phyloP scores from a whole-genome alignment of 208 protist genomes.

The Leishmania aethiopica region DNA sequence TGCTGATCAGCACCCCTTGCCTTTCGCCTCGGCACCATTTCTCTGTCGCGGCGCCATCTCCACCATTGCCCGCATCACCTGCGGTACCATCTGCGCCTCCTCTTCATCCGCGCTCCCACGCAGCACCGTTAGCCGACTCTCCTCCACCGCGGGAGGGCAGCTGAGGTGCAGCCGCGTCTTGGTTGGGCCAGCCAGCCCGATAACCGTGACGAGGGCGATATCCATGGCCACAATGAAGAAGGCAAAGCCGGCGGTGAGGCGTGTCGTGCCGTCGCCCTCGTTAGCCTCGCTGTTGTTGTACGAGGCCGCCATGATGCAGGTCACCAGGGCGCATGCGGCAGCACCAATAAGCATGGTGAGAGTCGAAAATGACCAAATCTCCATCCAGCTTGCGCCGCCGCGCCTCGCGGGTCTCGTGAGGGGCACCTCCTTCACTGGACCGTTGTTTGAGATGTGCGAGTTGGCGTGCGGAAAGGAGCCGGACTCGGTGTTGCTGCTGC shows the following conservation, averaged over 20 bases:
- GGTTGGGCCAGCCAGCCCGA: slow-evolving; percentile 3
- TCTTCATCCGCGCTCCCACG: no score
- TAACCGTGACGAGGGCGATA: not conserved
- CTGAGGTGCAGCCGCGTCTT: slow-evolving; percentile 10
- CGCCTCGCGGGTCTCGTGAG: slow-evolving; percentile 8
- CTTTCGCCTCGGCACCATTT: not conserved
- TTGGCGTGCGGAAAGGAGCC: slow-evolving; percentile 14
- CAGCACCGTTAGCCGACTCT: slow-evolving; percentile 5
- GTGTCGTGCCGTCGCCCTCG: not conserved
- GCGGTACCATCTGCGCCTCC: not conserved
- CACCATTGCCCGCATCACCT: not conserved
- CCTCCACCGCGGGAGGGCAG: not conserved
- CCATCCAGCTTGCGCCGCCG: slow-evolving; percentile 4
- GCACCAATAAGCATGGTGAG: slow-evolving; percentile 23
- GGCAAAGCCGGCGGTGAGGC: not conserved
- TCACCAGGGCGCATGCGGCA: slow-evolving; percentile 12
- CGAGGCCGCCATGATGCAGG: not conserved
- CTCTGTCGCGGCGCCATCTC: not conserved
- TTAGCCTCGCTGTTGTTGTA: not conserved
- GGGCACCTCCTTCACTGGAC: not conserved
- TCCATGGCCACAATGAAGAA: slow-evolving; percentile 11
- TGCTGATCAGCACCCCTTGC: not conserved
- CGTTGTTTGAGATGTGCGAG: not conserved
- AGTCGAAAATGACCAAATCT: slow-evolving; percentile 1
- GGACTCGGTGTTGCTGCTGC: not conserved